Evolutionary conservation across 441 rosid genomes (phyloP), one percentile per base, ranked within the genome.

Genomic region (Erodium moschatum): DNA sequence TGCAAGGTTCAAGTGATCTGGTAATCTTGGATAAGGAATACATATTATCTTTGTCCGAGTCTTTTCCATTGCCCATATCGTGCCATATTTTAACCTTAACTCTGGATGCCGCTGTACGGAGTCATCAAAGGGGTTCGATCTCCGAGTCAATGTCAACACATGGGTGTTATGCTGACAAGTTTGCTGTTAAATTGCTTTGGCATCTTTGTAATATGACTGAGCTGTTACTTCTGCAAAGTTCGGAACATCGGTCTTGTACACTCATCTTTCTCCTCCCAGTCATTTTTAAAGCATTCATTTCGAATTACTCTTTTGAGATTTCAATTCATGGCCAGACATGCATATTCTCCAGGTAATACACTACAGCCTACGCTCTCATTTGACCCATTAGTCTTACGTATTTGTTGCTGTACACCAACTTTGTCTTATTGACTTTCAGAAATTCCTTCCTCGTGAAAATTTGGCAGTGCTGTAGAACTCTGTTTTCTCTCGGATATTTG

Each of bases 391-490:
- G 24, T 77, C 15, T 48, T 42, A 8, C 63, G 48, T 38, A 44
- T 4, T 7, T 11, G 61, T 72, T 35, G n/a, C 44, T n/a, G 42
- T n/a, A 10, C 67, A 63, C 67, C 72, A 18, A 72, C 58, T 71
- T 13, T 15, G 48, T 81, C 69, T 77, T 69, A 40, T 68, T 78
- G 69, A 60, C 75, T 71, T 81, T 64, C 92, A 91, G 97, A 81
- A 83, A 81, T 70, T 64, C 67, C 66, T 91, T 94, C 80, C 74
- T 82, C 54, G 81, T 78, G 81, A 81, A 78, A 70, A 82, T 87
- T 71, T 94, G 98, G 97, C 80, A 77, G 67, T 88, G 94, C 83
- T 86, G 98, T 85, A 80, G 78, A 79, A 81, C 72, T 72, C 78
- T 94, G 74, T 89, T 94, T 83, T 84, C 86, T 64, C 88, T 77